Conservation (phyloP, 192 early-diverging fungal genomes). For the Coemansia sp. region DNA sequence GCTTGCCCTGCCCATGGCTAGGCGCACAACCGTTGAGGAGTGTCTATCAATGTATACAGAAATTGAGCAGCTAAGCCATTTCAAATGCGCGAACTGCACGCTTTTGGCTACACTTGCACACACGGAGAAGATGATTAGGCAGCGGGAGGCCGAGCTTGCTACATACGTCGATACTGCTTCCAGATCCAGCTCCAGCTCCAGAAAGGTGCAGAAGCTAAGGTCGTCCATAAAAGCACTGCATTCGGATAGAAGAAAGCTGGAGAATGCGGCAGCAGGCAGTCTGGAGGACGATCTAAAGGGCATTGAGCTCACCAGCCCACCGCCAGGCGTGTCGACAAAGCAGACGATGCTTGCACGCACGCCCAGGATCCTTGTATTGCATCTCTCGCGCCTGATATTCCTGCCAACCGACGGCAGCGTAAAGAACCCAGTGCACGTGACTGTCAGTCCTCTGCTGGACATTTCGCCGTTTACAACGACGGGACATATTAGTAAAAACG, state of each 20-base stretch:
- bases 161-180: no score
- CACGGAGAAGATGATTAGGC: conserved; percentile 12
- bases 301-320: conserved; percentile 27
- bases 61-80: conserved; percentile 67
- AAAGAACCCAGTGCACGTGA: conserved; percentile 79
- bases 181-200: conserved; percentile 3
- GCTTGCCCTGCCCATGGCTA: conserved; percentile 60
- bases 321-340: conserved; percentile 59
- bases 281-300: conserved; percentile 43
- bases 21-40: conserved; percentile 57
- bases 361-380: conserved; percentile 78
- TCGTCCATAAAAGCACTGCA: conserved; percentile 10
- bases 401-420: conserved; percentile 64
- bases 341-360: conserved; percentile 86
- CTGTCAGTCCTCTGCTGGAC: conserved; percentile 72
- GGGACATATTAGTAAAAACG: conserved; percentile 60
- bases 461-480: conserved; percentile 75
- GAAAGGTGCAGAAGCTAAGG: conserved; percentile 12
- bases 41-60: conserved; percentile 66
- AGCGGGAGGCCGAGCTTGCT: conserved; percentile 10
- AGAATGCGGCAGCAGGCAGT: conserved; percentile 29
- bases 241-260: conserved; percentile 20
- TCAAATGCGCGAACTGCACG: conserved; percentile 66
- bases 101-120: conserved; percentile 51
- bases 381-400: conserved; percentile 84